Conservation (phyloP, 225 moss, liverwort and hornwort genomes). For the Ulota crispa region DNA sequence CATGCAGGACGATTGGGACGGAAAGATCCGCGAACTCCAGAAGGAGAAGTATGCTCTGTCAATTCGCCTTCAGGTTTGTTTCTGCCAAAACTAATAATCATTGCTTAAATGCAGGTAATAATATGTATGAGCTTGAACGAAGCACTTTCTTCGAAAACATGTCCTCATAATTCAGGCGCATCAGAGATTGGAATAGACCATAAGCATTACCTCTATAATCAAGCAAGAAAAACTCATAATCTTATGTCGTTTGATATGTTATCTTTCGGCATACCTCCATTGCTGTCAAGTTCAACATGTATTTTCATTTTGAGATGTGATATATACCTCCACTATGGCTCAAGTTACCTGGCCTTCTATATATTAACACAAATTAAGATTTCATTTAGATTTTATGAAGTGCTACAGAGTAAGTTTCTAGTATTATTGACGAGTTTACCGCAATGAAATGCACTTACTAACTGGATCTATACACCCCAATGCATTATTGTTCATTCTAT, state of each 20-base stretch:
- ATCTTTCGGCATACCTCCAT: background rate
- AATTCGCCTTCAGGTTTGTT: constrained; percentile 62
- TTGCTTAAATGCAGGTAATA: background rate
- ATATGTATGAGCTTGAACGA: background rate
- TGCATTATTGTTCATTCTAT: background rate
- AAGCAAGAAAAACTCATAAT: background rate
- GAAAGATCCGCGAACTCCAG: constrained; percentile 59
- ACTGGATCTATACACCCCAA: background rate
- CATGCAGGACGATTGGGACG: constrained; percentile 59
- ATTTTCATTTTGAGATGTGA: background rate
- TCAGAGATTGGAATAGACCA: background rate
- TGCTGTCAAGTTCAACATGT: background rate
- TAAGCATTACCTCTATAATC: background rate
- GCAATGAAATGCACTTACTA: background rate
- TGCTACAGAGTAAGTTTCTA: background rate
- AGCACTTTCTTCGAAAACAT: background rate
- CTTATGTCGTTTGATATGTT: background rate
- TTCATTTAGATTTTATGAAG: background rate
- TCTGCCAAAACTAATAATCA: background rate
- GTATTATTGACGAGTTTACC: background rate
- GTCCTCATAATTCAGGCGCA: background rate
- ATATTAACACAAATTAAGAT: background rate
- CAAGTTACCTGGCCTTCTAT: background rate
- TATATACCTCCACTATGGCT: background rate
- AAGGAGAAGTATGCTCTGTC: constrained; percentile 68